A percentile compares a stretch with the other conserved stretches of the same genome.
phyloP scores from a whole-genome alignment of 1,284 basidiomycete species.

The Sanghuangporus weigelae region DNA sequence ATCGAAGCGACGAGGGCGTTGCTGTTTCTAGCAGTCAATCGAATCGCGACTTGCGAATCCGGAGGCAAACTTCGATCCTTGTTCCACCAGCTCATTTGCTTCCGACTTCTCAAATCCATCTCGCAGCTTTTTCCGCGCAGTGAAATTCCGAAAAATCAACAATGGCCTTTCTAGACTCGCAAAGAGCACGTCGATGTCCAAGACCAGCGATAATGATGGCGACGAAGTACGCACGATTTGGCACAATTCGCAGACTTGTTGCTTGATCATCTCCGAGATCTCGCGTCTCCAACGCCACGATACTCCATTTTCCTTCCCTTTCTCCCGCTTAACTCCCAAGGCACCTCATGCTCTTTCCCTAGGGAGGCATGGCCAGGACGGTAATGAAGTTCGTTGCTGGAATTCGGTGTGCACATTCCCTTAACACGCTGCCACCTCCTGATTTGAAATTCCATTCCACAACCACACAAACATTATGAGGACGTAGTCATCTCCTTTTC shows the following conservation, averaged over 20 bases:
- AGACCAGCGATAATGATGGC: not conserved
- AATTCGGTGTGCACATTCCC: no score
- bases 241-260: not conserved
- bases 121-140: not conserved
- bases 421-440: no score
- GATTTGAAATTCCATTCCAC: no score
- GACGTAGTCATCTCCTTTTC: no score
- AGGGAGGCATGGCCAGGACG: no score
- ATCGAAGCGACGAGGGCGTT: slow-evolving; percentile 4
- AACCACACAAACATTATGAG: no score
- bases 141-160: not conserved
- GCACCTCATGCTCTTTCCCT: no score
- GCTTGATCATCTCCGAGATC: not conserved
- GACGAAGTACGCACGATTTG: not conserved
- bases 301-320: no score
- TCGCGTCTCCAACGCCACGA: not conserved
- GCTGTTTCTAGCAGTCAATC: not conserved
- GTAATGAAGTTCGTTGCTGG: no score
- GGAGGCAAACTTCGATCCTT: not conserved
- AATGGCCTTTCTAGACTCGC: not conserved
- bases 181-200: not conserved
- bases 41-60: not conserved
- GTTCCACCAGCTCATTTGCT: not conserved
- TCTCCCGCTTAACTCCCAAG: no score
- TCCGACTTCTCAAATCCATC: not conserved